Evolutionary conservation across 495 filamentous ascomycete genomes (phyloP), one percentile per base, ranked within the genome.

Genomic region (Glutinoglossum americanum): DNA sequence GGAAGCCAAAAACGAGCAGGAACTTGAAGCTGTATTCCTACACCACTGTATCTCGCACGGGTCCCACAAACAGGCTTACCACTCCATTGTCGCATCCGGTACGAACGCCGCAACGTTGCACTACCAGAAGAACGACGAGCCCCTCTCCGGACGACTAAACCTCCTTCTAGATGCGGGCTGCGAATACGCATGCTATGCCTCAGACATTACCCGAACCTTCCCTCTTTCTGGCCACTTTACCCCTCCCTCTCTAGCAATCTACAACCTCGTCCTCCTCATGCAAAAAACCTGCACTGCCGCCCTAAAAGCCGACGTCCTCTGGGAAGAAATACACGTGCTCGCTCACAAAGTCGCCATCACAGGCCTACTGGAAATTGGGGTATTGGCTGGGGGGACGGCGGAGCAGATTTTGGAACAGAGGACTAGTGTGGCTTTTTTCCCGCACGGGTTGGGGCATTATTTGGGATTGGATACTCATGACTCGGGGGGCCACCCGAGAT

Each of bases 391-490:
- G 25, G 71, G 77, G 21, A 69, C 67, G 55, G 72, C 70, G 28
- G 77, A 85, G 11, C 85, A 89, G 60, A 79, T 96, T 54, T 74
- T 94, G 61, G 76, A 78, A 35, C 75, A 74, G 53, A 72, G 87
- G 47, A 82, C 85, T 41, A 89, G 83, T 61, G 81, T 83, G 1
- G 87, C 89, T 6, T 96, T 96, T 72, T 84, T 94, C 66, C 89
- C 89, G 4, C 89, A 96, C 65, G 89, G 89, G 6, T 73, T 96
- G 4, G 89, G 89, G 0, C 88, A 96, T 66, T 90, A 93, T 63
- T 73, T 96, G 9, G 89, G 89, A 54, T 85, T 96, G 84, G 89
- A 96, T 68, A 94, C 87, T 7, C 89, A 96, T 70, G 89, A 96
- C 65, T 85, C 82, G 0, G 89, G 89, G 58, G 89, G 88, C 21